These are phyloP conservation scores for Hortiboletus campestris DNA, from an alignment of 768 basidiomycete genomes.

Conservation along the genomic window DNA sequence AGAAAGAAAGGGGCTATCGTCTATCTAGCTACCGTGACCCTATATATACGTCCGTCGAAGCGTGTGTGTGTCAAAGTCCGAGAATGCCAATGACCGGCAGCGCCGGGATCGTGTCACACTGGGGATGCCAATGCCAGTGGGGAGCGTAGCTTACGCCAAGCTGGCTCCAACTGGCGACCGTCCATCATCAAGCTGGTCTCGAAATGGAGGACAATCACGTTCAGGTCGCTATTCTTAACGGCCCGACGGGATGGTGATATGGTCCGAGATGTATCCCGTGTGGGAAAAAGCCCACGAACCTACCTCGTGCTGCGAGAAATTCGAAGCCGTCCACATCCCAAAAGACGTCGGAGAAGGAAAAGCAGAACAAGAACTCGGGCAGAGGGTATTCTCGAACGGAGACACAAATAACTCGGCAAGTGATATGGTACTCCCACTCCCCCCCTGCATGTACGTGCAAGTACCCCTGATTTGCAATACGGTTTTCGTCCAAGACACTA, in stretches of 20 bases:
- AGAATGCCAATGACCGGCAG: no score
- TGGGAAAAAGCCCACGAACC: neutral
- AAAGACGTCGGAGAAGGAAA: neutral
- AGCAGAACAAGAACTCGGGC: neutral
- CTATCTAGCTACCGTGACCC: no score
- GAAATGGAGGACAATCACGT: no score
- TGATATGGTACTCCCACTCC: neutral
- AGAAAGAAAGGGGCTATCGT: no score
- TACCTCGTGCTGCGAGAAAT: neutral
- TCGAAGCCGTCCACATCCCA: neutral
- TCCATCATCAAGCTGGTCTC: no score
- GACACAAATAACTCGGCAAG: neutral
- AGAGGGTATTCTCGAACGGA: conserved; percentile 5
- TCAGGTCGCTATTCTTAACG: neutral
- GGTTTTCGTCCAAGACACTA: conserved; percentile 2
- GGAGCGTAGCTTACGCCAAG: no score
- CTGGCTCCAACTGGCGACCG: no score
- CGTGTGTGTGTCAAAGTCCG: no score
- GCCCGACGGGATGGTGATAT: neutral
- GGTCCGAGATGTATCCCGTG: neutral
- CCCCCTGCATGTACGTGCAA: neutral
- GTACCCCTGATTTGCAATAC: conserved; percentile 6
- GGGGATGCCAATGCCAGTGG: no score
- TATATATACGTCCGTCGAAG: no score
- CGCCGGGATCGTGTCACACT: no score